Evolutionary conservation across 192 early-diverging fungal genomes (phyloP).

Genomic region (Spinellus fusiger): DNA sequence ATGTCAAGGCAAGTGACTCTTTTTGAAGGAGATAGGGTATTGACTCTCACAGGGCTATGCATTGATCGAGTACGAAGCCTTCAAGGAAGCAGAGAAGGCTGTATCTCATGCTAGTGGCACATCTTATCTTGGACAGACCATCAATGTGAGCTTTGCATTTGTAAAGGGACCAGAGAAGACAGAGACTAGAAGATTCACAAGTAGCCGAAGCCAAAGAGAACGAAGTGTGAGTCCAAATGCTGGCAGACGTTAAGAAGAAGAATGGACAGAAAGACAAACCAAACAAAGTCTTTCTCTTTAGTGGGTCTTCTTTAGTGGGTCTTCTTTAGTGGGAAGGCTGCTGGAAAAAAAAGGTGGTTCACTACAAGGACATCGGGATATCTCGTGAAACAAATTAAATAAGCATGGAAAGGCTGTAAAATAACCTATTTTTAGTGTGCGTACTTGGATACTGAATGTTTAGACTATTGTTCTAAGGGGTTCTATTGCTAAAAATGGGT

Average conservation of each 20-base stretch:
- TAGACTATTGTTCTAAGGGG: too few relatives aligned
- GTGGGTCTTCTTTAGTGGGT: too few relatives aligned
- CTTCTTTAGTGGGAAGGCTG: too few relatives aligned
- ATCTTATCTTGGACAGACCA: constrained; percentile 65
- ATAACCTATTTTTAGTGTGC: too few relatives aligned
- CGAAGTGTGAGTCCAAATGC: background rate
- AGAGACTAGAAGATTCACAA: background rate
- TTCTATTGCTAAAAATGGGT: too few relatives aligned
- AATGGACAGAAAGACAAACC: background rate
- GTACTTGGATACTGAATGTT: too few relatives aligned
- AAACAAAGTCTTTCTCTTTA: too few relatives aligned
- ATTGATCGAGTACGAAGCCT: constrained; percentile 78
- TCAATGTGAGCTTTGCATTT: constrained; percentile 88
- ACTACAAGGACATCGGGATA: too few relatives aligned
- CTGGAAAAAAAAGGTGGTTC: too few relatives aligned
- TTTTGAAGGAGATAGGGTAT: background rate
- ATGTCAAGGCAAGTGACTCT: constrained; percentile 71
- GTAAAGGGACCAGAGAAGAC: constrained; percentile 37
- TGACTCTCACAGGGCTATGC: constrained; percentile 73
- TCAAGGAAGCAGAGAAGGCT: constrained; percentile 75
- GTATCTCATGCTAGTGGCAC: constrained; percentile 67
- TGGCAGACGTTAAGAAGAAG: background rate
- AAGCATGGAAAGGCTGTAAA: too few relatives aligned
- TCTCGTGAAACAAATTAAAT: too few relatives aligned
- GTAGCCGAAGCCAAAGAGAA: background rate